A percentile compares a stretch with the other conserved stretches of the same genome.
Conservation (phyloP, 2,329 filamentous ascomycete species). For the Alternaria metachromatica region DNA sequence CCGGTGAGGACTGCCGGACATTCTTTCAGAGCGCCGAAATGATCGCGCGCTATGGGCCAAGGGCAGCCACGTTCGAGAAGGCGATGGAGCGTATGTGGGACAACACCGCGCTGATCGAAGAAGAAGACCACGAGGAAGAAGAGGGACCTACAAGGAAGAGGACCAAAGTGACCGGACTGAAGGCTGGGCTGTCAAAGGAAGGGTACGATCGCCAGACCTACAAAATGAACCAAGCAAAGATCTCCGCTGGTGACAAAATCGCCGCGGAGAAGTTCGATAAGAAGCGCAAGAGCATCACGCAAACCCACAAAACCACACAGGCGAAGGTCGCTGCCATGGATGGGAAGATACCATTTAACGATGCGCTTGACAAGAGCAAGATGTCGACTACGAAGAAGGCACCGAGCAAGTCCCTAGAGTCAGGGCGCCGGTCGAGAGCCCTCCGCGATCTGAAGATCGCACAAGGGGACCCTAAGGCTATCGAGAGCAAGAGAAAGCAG, state of each 20-base stretch:
- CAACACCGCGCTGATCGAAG: neutral
- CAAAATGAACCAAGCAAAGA: neutral
- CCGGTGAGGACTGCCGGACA: neutral
- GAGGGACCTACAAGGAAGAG: neutral
- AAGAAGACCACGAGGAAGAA: neutral
- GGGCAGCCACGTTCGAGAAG: neutral
- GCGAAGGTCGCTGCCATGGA: neutral
- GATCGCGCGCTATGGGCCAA: neutral
- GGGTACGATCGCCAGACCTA: neutral
- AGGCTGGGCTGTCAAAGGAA: neutral
- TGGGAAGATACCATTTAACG: neutral
- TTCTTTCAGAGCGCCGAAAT: neutral
- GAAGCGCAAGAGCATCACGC: neutral
- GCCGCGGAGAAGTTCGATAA: neutral
- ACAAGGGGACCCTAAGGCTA: neutral
- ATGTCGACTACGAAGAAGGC: neutral
- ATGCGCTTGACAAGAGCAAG: neutral
- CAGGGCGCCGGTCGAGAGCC: neutral
- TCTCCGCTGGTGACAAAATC: neutral
- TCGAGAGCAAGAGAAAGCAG: neutral
- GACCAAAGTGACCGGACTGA: neutral
- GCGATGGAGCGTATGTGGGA: neutral
- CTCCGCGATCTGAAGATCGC: neutral
- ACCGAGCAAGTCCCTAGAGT: neutral
- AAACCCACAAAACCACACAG: too few relatives aligned